A percentile compares a stretch with the other conserved stretches of the same genome.
Conservation (phyloP, 176 grass and related monocot species). For the Rhipidocladum racemiflorum region DNA sequence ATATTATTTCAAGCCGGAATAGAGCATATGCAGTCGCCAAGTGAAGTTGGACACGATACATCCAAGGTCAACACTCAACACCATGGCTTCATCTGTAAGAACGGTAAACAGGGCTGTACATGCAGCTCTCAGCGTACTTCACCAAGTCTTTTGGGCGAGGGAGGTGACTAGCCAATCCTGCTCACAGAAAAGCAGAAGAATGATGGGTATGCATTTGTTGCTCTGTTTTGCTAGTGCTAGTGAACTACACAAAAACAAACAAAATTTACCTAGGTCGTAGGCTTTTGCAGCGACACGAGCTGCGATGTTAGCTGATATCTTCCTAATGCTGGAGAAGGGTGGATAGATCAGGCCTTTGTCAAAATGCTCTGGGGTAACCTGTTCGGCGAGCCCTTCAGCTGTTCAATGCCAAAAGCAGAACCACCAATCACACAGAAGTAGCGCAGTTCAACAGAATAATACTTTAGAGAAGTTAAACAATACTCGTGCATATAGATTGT, state of each 20-base stretch:
- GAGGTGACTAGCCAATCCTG: constrained; percentile 77
- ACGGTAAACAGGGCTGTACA: constrained; percentile 86
- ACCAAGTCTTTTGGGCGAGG: constrained; percentile 67
- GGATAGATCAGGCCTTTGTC: constrained; percentile 82
- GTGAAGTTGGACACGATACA: too few species aligned
- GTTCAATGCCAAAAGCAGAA: constrained; percentile 19
- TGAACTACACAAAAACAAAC: background rate
- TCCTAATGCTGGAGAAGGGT: constrained; percentile 76
- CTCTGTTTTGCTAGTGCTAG: background rate
- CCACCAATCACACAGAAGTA: constrained; percentile 2
- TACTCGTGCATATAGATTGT: background rate
- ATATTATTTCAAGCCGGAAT: too few species aligned
- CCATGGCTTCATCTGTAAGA: constrained; percentile 44
- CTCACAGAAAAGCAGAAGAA: constrained; percentile 8
- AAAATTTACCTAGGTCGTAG: constrained; percentile 69
- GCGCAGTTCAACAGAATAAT: background rate
- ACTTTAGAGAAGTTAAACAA: background rate
- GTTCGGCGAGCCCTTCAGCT: constrained; percentile 73
- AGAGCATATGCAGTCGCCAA: too few species aligned
- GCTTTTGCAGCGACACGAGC: constrained; percentile 64
- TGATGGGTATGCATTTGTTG: background rate
- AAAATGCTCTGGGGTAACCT: constrained; percentile 70
- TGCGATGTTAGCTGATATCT: constrained; percentile 81
- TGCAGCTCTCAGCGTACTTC: constrained; percentile 77
- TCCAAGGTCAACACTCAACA: too few species aligned